Conservation (phyloP, 2,329 filamentous ascomycete species). For the Tothia fuscella region DNA sequence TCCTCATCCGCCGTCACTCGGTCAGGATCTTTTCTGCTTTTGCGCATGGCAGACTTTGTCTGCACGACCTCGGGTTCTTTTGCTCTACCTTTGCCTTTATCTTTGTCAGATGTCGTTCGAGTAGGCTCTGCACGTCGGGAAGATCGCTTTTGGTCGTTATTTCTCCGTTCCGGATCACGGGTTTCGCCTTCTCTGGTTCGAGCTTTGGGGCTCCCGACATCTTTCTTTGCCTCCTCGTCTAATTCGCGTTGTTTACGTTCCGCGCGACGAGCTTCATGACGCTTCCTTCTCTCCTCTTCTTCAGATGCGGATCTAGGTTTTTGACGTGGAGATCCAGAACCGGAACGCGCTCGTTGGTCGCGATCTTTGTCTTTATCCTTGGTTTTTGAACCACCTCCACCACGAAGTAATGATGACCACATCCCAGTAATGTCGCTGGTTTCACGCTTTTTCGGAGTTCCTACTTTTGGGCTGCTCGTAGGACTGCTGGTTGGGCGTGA, state of each 20-base stretch:
- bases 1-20: background rate
- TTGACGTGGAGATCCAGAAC: background rate
- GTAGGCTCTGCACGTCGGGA: too few relatives aligned
- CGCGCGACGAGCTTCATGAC: constrained; percentile 1
- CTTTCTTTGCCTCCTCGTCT: too few relatives aligned
- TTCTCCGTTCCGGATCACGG: too few relatives aligned
- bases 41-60: background rate
- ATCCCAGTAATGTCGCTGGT: background rate
- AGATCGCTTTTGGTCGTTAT: too few relatives aligned
- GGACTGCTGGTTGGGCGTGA: background rate
- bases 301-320: constrained; percentile 1
- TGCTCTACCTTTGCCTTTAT: too few relatives aligned
- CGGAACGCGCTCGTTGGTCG: background rate
- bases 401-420: background rate
- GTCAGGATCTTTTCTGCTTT: background rate
- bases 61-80: background rate
- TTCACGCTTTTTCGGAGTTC: background rate
- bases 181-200: too few relatives aligned
- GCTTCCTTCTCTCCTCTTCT: constrained; percentile 1
- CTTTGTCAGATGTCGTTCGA: background rate
- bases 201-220: too few relatives aligned
- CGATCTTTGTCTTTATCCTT: background rate
- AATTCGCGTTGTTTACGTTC: constrained; percentile 1
- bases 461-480: background rate
- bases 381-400: background rate